These are phyloP conservation scores for Colletotrichum shisoi DNA, from an alignment of 2,329 filamentous ascomycete genomes.

Conservation along the genomic window DNA sequence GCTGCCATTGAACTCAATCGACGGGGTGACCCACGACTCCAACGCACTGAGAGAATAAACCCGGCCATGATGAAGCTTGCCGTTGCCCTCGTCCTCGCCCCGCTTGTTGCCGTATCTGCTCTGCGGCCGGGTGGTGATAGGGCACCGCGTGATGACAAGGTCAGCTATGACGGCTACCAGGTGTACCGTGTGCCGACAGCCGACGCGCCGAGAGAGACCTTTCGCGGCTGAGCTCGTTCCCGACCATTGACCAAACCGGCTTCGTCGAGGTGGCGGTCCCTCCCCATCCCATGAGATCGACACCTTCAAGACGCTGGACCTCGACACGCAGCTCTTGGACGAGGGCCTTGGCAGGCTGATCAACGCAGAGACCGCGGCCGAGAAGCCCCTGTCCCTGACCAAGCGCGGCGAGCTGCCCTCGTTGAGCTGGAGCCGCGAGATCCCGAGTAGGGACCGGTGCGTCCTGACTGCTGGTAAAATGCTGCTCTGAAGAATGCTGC, in stretches of 20 bases:
- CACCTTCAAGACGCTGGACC: conserved; percentile 44
- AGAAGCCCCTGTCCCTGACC: conserved; percentile 38
- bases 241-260: conserved; percentile 43
- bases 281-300: conserved; percentile 42
- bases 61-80: conserved; percentile 32
- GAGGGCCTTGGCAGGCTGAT: conserved; percentile 45
- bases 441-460: too few species aligned
- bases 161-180: conserved; percentile 48
- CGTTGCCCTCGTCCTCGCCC: conserved; percentile 16
- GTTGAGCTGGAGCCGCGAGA: conserved; percentile 48
- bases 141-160: conserved; percentile 18
- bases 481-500: too few species aligned
- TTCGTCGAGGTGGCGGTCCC: conserved; percentile 48
- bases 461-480: too few species aligned
- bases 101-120: conserved; percentile 18
- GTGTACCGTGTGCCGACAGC: conserved; percentile 44
- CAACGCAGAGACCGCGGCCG: conserved; percentile 42
- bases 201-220: conserved; percentile 37
- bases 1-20: neutral
- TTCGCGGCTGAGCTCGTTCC: conserved; percentile 40
- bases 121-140: neutral
- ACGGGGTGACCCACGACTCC: neutral
- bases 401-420: conserved; percentile 47
- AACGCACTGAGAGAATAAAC: too few species aligned
- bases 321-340: conserved; percentile 44